Evolutionary conservation across 345 rosid species (phyloP), one percentile per base, ranked within the genome.

Genomic region (Nephelium lappaceum): DNA sequence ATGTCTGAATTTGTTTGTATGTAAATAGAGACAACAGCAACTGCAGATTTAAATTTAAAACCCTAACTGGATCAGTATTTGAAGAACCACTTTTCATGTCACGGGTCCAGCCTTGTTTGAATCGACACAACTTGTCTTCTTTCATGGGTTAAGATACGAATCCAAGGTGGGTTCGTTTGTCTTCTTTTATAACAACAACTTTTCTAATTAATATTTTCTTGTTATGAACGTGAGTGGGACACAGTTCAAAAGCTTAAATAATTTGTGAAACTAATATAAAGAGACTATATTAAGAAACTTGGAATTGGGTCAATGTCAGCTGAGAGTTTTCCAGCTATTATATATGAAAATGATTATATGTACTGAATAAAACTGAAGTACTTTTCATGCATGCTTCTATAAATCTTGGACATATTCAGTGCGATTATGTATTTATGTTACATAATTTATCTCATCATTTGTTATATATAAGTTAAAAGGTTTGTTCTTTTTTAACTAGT

Each of bases 191-290:
- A 47, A 31, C 41, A 72, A 36, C 16, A 19, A 68, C 8, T 69
- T 38, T n/a, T 38, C 23, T 39, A 4, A 24, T 62, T 62, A 11
- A 51, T 24, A 6, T 11, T 51, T 36, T 75, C 60, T 75, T 75
- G 69, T 75, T 64, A 43, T 75, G 78, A 75, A 75, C 78, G 70
- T 75, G 70, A 63, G 70, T 73, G 77, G 78, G 78, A 3, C 70
- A 63, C 43, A 14, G 38, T 25, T 25, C 8, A 62, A 74, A 71
- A 10, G 60, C 38, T 2, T 45, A 45, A 3, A 45, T 7, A 11
- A 45, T 45, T 45, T 45, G 12, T 45, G 51, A 45, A 11, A 7
- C 11, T 3, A 31, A 11, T 45, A 45, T 45, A 45, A 7, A 45
- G 8, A 45, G 8, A 45, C 51, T 11, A 45, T 45, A 45, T 45